phyloP scores from a whole-genome alignment of 768 basidiomycete species.

The Boletus barrowsii region DNA sequence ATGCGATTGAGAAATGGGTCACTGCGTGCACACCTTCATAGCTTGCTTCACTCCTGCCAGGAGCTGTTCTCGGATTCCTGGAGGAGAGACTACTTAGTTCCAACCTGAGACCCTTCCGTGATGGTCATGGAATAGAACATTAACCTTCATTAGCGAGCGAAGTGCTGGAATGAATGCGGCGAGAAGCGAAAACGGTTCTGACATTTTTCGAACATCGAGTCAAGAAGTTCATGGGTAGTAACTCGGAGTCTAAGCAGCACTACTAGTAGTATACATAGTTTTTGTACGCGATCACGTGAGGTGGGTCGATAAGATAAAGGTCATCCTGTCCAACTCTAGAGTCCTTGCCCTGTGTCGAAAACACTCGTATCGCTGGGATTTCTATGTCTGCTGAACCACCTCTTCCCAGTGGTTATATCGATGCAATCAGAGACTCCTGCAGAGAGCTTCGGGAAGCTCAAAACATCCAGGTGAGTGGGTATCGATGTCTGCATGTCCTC shows the following conservation, averaged over 20 bases:
- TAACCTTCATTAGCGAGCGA: slow-evolving; percentile 21
- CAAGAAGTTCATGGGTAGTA: slow-evolving; percentile 12
- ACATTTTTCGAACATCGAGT: slow-evolving; percentile 12
- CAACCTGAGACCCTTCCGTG: neutral
- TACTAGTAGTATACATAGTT: no score
- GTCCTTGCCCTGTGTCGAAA: no score
- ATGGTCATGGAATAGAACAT: neutral
- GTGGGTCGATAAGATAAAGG: slow-evolving; percentile 6
- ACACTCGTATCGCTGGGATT: neutral
- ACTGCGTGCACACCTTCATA: slow-evolving; percentile 58
- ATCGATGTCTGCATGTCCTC: neutral
- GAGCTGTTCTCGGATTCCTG: slow-evolving; percentile 55
- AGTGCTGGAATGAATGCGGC: slow-evolving; percentile 13
- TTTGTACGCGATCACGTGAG: slow-evolving; percentile 20
- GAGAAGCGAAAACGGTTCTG: neutral
- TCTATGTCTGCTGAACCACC: slow-evolving; percentile 36
- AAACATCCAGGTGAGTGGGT: slow-evolving; percentile 49
- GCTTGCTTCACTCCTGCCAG: slow-evolving; percentile 56
- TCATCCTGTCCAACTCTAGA: no score
- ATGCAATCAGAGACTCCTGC: slow-evolving; percentile 54
- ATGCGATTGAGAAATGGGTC: neutral
- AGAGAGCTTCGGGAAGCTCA: slow-evolving; percentile 43
- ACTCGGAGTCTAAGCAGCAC: neutral
- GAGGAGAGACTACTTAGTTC: neutral
- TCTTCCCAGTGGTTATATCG: slow-evolving; percentile 44